A percentile compares a stretch with the other conserved stretches of the same genome.
phyloP scores from a whole-genome alignment of 169 alveolate species.

The Babesia bigemina region DNA sequence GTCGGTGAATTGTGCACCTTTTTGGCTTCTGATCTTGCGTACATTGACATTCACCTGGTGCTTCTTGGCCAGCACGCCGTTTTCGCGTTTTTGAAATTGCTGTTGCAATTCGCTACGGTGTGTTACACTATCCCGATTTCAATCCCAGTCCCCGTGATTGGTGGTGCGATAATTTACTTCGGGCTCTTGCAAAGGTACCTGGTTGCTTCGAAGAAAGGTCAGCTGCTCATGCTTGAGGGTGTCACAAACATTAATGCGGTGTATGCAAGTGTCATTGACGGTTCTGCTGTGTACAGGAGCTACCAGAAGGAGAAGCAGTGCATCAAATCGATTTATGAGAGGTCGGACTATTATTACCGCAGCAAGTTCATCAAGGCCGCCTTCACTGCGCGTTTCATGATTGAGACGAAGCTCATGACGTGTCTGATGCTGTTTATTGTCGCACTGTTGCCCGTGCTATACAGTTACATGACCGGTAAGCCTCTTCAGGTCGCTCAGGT shows the following conservation, averaged over 20 bases:
- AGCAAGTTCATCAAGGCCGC: conserved; percentile 9
- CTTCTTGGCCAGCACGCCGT: neutral
- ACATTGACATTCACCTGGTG: conserved; percentile 17
- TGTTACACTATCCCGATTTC: conserved; percentile 4
- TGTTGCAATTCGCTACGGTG: conserved; percentile 17
- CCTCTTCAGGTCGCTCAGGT: conserved; percentile 14
- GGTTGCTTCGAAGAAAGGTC: conserved; percentile 32
- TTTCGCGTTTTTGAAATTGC: neutral
- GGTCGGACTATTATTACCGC: conserved; percentile 21
- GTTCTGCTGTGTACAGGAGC: conserved; percentile 25
- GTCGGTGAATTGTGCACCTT: conserved; percentile 30
- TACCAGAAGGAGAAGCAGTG: conserved; percentile 6
- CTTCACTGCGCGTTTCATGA: conserved; percentile 6
- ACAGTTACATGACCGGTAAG: neutral
- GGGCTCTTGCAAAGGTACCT: conserved; percentile 12
- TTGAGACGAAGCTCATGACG: neutral
- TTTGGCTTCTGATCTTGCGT: conserved; percentile 20
- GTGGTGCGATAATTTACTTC: conserved; percentile 10
- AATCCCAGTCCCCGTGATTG: conserved; percentile 10
- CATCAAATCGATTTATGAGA: conserved; percentile 5
- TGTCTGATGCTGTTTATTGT: conserved; percentile 1
- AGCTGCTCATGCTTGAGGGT: conserved; percentile 29
- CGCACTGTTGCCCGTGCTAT: neutral
- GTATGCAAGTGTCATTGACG: conserved; percentile 6
- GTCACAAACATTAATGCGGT: conserved; percentile 3